phyloP scores from a whole-genome alignment of 1,284 basidiomycete genomes.

The Wallemia hederae region DNA sequence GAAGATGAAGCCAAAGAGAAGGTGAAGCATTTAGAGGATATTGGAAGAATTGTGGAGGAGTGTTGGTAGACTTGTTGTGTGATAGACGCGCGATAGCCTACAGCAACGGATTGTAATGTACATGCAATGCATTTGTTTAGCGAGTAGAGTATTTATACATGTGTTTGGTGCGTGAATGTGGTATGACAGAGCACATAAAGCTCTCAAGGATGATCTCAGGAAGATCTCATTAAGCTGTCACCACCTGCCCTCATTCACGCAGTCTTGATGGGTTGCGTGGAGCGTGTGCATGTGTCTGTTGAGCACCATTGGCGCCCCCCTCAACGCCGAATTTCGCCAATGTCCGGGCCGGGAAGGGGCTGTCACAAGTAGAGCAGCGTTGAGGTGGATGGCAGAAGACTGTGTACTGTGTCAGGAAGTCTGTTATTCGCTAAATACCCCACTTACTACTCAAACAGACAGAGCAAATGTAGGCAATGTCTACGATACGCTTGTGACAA shows the following conservation, averaged over 20 bases:
- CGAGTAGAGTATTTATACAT: too few species aligned
- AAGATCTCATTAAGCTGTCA: too few species aligned
- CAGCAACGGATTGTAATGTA: background rate
- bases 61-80: background rate
- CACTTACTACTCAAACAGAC: slow-evolving; percentile 71
- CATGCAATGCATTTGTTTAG: background rate
- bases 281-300: background rate
- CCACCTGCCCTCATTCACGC: background rate
- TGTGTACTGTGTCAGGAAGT: background rate
- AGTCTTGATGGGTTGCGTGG: background rate
- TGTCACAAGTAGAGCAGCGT: background rate
- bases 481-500: slow-evolving; percentile 88
- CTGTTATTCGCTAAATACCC: background rate
- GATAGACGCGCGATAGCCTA: background rate
- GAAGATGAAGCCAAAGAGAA: background rate
- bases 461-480: slow-evolving; percentile 91
- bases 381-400: background rate
- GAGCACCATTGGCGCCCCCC: too few species aligned
- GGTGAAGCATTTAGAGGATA: background rate
- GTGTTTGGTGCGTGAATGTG: too few species aligned
- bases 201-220: too few species aligned
- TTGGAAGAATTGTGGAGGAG: background rate
- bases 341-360: background rate
- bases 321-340: background rate
- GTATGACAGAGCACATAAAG: too few species aligned